Base-by-base conservation (phyloP, 2,329 filamentous ascomycete genomes). In the Neonectria ditissima region DNA sequence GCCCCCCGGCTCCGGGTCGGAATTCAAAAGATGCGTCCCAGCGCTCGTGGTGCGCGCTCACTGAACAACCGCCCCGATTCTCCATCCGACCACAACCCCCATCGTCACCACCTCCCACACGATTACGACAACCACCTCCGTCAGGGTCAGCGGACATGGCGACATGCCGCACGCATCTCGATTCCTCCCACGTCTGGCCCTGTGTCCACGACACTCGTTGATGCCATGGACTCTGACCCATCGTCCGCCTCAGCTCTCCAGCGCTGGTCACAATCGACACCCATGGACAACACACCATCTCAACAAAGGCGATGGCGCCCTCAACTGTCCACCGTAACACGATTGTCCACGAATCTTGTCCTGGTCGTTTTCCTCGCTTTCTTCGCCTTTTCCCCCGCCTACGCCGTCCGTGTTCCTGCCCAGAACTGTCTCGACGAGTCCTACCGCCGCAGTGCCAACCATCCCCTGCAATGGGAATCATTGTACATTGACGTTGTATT, bases 381-480 rank as follows among this genome's bases (percentile, higher is more conserved):
- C 60, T 70, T 81, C 26, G 73, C 80, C 62, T 59, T 80, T 9
- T 75, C 76, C 45, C 83, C 86, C 9, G 82, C 80, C 26, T 77
- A 81, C 43, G 92, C 91, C 52, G 93, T 89, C 47, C 87, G 89
- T 71, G 81, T 97, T 65, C 83, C 88, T 62, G 96, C 97, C 79
- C 84, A 91, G n/a, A 97, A 97, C 80, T 99, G 95, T 80, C 84
- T 97, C 30, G 78, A 83, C 51, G 82, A 85, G 62, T 84, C 86
- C 55, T 85, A 91, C 75, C 83, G 88, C 63, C 84, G 28, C 28
- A 50, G 47, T 18, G 47, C 85, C 48, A 80, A 75, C 60, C 73
- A 83, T 9, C 87, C 91, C 14, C 85, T 98, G 32, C 94, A 97
- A 81, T 97, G 95, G 82, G 83, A 89, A 13, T 94, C 96, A 3